Base-by-base conservation (phyloP, 345 rosid species). In the Gossypium arboreum region DNA sequence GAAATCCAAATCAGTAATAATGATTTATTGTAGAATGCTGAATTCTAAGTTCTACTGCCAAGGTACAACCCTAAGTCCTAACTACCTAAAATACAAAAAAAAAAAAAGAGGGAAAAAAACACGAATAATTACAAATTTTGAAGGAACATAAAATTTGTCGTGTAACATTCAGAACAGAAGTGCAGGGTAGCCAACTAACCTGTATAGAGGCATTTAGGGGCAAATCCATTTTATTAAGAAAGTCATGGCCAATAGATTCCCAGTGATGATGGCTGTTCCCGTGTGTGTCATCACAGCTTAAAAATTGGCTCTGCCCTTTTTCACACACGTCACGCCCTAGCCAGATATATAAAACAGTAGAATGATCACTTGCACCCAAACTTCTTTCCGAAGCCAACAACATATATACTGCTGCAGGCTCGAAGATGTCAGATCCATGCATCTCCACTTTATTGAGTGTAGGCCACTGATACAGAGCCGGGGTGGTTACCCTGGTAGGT, bases 391-490 rank as follows among this genome's bases (percentile, higher is more conserved):
- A 67, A 73, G 71, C 82, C 55, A 79, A 73, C 80, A 85, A 54
- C 56, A 83, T 51, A 76, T 85, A 85, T 62, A 71, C 82, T 0
- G 83, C 84, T 71, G 75, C 51, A 47, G 86, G 76, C 69, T 83
- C 82, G 45, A 81, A 75, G 73, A 77, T 24, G 34, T 69, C 62
- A 57, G 41, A 74, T 57, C 78, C 25, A 76, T 68, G 63, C 55
- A 78, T 71, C 75, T 79, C 79, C 52, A 83, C 79, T 65, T 81
- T 81, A 50, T 44, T 63, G 76, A 81, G 58, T 24, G 64, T 34
- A 73, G 88, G 88, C 86, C 86, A 85, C 41, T 71, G 78, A 68
- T 79, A 85, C 58, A 83, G 56, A 65, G 50, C 78, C 9, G 78
- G 72, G 20, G 75, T 48, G 43, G 67, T 65, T 60, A 51, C 73